These are phyloP conservation scores for Phytopythium helicoides DNA, from an alignment of 352 stramenopile genomes.

Conservation along the genomic window DNA sequence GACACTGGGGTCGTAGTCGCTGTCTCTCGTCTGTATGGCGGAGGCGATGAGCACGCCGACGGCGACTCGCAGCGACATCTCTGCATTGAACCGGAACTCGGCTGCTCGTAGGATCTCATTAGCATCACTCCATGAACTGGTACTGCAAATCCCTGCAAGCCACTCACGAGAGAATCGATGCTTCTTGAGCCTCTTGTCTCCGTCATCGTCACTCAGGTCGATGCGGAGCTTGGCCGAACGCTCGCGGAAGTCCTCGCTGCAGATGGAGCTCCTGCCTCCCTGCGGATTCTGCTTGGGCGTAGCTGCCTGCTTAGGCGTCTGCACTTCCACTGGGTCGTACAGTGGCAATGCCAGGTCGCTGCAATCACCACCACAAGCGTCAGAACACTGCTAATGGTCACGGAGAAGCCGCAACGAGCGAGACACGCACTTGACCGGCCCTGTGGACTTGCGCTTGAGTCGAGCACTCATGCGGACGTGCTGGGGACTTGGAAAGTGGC, in stretches of 20 bases:
- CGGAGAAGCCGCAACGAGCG: too few species aligned
- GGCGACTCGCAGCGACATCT: slow-evolving; percentile 67
- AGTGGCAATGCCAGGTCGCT: too few species aligned
- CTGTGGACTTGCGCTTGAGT: too few species aligned
- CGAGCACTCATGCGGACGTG: too few species aligned
- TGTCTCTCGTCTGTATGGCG: slow-evolving; percentile 59
- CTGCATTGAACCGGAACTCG: slow-evolving; percentile 64
- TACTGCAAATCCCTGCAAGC: neutral
- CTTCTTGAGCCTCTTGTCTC: slow-evolving; percentile 52
- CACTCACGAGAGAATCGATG: slow-evolving; percentile 54
- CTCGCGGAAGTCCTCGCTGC: slow-evolving; percentile 58
- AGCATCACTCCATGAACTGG: too few species aligned
- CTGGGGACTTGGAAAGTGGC: too few species aligned
- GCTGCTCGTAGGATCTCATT: slow-evolving; percentile 19
- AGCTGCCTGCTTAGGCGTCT: too few species aligned
- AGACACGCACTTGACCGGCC: too few species aligned
- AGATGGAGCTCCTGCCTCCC: slow-evolving; percentile 31
- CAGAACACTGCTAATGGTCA: too few species aligned
- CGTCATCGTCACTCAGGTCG: slow-evolving; percentile 49
- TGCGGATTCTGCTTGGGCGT: too few species aligned
- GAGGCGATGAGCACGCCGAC: slow-evolving; percentile 68
- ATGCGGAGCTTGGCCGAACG: slow-evolving; percentile 71
- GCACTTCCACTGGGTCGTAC: too few species aligned
- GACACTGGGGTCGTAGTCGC: slow-evolving; percentile 35
- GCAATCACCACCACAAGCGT: too few species aligned